Base-by-base conservation (phyloP, 768 basidiomycete species). In the Tulasnella sp. region DNA sequence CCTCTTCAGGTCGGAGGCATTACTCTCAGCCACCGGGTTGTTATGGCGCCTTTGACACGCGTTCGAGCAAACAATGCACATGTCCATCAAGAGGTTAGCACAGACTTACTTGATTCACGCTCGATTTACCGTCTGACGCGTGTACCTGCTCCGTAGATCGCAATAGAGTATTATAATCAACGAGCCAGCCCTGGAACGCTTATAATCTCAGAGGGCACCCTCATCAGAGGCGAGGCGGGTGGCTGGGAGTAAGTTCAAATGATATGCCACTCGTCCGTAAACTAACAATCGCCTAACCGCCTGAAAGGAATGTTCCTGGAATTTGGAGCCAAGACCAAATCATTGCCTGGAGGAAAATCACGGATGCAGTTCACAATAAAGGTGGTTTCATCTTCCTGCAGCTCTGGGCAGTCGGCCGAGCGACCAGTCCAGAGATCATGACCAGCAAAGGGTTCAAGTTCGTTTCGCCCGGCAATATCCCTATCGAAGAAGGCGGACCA, bases 241-340 rank as follows among this genome's bases (percentile, higher is more conserved):
- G 64, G 56, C 23, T 48, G 29, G 11, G 8, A 19, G 52, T 54
- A 42, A 15, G 30, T 24, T 17, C 3, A 24, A 17, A n/a, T n/a
- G 34, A 11, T 8, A 11, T 26, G 2, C 23, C 23, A 10, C 48
- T 11, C 15, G 64, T 65, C 5, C 63, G 60, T 56, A 58, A 67
- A 24, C 19, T 49, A 10, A n/a, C 42, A 38, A 4, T 64, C 75
- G 13, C 80, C 81, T 0, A n/a, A 19, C n/a, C 41, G 80, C 77
- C 2, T 82, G n/a, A n/a, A 26, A 54, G 52, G 7, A 69, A 80
- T 56, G 75, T 78, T 0, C 86, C 85, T 1, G 86, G 85, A 0
- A 79, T 86, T 56, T 86, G 78, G 74, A 80, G 68, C 17, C 67
- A 76, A 2, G 80, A 77, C 23, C 86, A 90, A 63, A 76, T 76